Base-by-base conservation (phyloP, 768 basidiomycete species). In the Mycena latifolia region DNA sequence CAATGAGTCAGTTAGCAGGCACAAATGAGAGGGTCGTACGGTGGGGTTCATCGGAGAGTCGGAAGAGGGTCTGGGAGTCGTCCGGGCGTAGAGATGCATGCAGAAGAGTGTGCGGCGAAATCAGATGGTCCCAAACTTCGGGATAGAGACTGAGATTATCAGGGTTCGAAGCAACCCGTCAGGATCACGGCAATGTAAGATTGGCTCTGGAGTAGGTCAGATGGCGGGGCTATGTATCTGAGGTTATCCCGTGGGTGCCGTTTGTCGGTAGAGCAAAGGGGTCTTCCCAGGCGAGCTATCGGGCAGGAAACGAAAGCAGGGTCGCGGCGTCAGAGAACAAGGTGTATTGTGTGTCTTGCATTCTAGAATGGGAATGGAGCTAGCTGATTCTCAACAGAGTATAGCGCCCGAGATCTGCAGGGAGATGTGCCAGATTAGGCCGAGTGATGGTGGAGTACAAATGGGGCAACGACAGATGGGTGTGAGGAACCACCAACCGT, bases 71-170 rank as follows among this genome's bases (percentile, higher is more conserved):
- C 27, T 25, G 17, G 31, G 27, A 12, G 12, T 20, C 33, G 31
- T 33, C 24, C 41, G 2, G n/a, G 22, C 27, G 25, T 47, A 46
- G 39, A 58, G 53, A 52, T 29, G 18, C 55, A 56, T 20, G 17
- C 6, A 62, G 35, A 25, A 15, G 41, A 43, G 55, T 51, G 62
- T 56, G 55, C 20, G 22, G 43, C 31, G 31, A 11, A 63, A 56
- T 63, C 62, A 56, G 62, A 63, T 63, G 62, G 62, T 56, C 29
- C 29, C 22, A n/a, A n/a, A n/a, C n/a, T n/a, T n/a, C n/a, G 54
- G 46, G n/a, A 41, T 61, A 14, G 47, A 48, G n/a, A n/a, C n/a
- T n/a, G n/a, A n/a, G n/a, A n/a, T 24, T 43, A 61, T 52, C 50
- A 54, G 62, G 43, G 6, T 33, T 5, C 6, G 31, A 33, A 33